Evolutionary conservation across 2,329 filamentous ascomycete genomes (phyloP), one percentile per base, ranked within the genome.

Genomic region (Chalaropsis thielavioides): DNA sequence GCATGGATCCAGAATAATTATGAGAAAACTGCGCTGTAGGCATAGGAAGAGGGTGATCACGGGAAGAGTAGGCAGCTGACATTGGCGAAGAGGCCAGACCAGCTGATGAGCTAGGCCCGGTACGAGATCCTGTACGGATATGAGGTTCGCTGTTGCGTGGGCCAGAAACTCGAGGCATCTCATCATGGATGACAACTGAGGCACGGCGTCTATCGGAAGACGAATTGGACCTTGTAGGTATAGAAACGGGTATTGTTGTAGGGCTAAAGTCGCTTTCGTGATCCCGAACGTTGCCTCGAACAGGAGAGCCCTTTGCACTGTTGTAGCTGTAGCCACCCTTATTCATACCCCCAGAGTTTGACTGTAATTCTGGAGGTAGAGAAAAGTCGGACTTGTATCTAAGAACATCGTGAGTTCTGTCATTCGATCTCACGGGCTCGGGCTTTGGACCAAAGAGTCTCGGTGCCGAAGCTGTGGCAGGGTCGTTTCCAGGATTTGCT

Each of bases 361-460:
- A 38, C 11, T 60, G 63, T 31, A 64, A 44, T 24, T 67, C 66
- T 2, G 63, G 59, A 13, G 65, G 31, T 10, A 62, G 19, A 19
- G 43, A 49, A 38, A 60, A 49, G 49, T 67, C 63, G 6, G 24
- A 15, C 15, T 58, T 61, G 40, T 67, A 61, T 59, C 58, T 67
- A n/a, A 63, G 41, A 19, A 38, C 7, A 5, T 64, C 63, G 22
- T 54, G 60, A 24, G 27, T 24, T 19, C 66, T 40, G 1, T 67
- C 66, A 44, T 49, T 59, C 27, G 63, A 40, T 5, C 60, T 59
- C 17, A 43, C 44, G 10, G 66, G 66, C 54, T 67, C 66, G 6
- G 66, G 66, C 60, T 67, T 67, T 10, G 66, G 66, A 17, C 66
- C 66, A 54, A 67, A 67, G 13, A 67, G 60, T 13, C 63, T 59